phyloP scores from a whole-genome alignment of 2,329 filamentous ascomycete species.

The Verticillium tricorpus region DNA sequence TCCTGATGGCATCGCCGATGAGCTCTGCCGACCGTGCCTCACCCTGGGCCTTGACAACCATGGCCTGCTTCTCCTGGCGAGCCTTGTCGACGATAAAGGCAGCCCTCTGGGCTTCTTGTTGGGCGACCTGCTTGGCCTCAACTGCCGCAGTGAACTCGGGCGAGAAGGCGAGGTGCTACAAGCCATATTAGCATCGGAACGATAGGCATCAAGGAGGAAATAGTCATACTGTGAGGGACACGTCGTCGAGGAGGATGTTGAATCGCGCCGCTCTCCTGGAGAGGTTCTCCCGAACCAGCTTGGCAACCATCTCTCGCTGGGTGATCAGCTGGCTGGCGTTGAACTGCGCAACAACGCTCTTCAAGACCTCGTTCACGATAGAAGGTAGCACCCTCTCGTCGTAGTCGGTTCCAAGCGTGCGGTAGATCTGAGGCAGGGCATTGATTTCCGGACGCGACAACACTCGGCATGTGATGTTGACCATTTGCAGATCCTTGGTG shows the following conservation, averaged over 20 bases:
- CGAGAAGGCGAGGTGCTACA: conserved; percentile 66
- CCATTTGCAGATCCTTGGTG: conserved; percentile 99
- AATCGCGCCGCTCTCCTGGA: conserved; percentile 87
- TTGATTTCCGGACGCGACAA: conserved; percentile 85
- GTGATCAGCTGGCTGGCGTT: conserved; percentile 98
- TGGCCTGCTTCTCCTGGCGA: conserved; percentile 98
- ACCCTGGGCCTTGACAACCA: conserved; percentile 97
- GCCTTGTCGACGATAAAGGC: conserved; percentile 99
- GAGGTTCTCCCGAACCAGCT: conserved; percentile 87
- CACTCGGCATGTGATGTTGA: conserved; percentile 99
- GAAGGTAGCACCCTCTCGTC: conserved; percentile 95
- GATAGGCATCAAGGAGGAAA: too few species aligned
- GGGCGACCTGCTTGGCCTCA: conserved; percentile 69
- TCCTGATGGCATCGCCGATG: conserved; percentile 99
- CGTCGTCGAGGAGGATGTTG: conserved; percentile 96
- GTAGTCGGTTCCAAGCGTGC: conserved; percentile 91
- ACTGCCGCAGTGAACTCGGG: conserved; percentile 70
- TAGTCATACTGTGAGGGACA: conserved; percentile 78
- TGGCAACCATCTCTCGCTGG: conserved; percentile 94
- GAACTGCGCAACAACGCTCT: conserved; percentile 98
- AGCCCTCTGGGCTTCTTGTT: conserved; percentile 93
- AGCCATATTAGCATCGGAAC: conserved; percentile 16
- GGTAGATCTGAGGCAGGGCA: conserved; percentile 92
- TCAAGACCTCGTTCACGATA: conserved; percentile 97
- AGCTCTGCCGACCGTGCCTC: conserved; percentile 96